Evolutionary conservation across 768 basidiomycete genomes (phyloP).

Genomic region (Lactarius vividus): DNA sequence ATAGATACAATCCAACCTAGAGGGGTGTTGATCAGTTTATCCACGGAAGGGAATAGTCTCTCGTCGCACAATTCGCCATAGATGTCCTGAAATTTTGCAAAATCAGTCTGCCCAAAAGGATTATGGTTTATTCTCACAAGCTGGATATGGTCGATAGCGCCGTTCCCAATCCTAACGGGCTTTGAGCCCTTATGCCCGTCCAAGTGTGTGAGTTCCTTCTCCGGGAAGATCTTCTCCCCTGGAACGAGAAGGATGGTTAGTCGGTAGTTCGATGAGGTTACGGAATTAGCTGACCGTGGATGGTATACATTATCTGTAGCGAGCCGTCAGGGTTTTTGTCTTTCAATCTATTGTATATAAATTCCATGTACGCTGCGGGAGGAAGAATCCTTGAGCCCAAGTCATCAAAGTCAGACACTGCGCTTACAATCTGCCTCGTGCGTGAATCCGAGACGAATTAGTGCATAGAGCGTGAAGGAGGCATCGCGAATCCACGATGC

Average conservation of each 20-base stretch:
- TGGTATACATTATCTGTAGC: constrained; percentile 95
- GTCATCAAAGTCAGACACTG: constrained; percentile 5
- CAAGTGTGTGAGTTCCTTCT: constrained; percentile 83
- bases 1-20: constrained; percentile 93
- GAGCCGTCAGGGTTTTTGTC: constrained; percentile 88
- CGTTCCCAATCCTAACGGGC: constrained; percentile 91
- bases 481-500: constrained; percentile 95
- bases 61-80: constrained; percentile 84
- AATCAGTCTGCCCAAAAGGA: constrained; percentile 8
- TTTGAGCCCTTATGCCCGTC: constrained; percentile 86
- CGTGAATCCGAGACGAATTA: constrained; percentile 92
- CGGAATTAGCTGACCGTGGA: constrained; percentile 59
- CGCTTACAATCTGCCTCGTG: constrained; percentile 81
- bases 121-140: constrained; percentile 47
- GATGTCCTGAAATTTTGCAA: constrained; percentile 65
- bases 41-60: not conserved
- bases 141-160: constrained; percentile 91
- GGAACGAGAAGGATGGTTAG: not conserved
- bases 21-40: not conserved
- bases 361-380: constrained; percentile 77
- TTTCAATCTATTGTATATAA: constrained; percentile 80
- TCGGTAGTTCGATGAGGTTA: not conserved
- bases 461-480: constrained; percentile 92
- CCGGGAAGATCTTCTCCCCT: constrained; percentile 66
- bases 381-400: constrained; percentile 12